phyloP scores from a whole-genome alignment of 2,329 filamentous ascomycete species.

The Phyllosticta citrichinensis region DNA sequence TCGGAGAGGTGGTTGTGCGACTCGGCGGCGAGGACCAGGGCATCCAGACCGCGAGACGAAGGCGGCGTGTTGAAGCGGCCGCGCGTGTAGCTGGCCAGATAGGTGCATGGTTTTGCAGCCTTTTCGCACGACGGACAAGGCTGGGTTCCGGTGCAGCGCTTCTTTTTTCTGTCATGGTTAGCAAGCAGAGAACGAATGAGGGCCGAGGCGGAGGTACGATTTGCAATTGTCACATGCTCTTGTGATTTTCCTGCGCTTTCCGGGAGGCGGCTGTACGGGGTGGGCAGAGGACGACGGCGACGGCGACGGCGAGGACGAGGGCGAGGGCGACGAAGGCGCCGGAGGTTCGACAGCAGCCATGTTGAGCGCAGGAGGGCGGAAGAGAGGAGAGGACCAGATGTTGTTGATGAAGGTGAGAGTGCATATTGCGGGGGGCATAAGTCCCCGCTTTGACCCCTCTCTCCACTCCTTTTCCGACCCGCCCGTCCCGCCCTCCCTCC shows the following conservation, averaged over 20 bases:
- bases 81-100: constrained; percentile 9
- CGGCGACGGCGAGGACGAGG: neutral
- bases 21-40: constrained; percentile 7
- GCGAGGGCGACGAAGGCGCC: constrained; percentile 1
- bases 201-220: neutral
- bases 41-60: constrained; percentile 8
- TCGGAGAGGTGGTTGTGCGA: constrained; percentile 4
- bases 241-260: constrained; percentile 10
- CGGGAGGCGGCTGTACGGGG: neutral
- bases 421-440: too few species aligned
- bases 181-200: neutral
- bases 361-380: neutral
- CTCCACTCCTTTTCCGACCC: too few species aligned
- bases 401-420: neutral
- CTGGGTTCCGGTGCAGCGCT: constrained; percentile 9
- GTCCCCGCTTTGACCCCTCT: too few species aligned
- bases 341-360: constrained; percentile 2
- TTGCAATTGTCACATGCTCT: constrained; percentile 9
- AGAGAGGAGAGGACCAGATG: neutral
- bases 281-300: neutral
- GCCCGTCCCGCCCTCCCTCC: too few species aligned
- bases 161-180: constrained; percentile 4
- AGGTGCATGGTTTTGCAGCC: constrained; percentile 8
- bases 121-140: constrained; percentile 8
- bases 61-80: constrained; percentile 9